Evolutionary conservation across 2,329 filamentous ascomycete species (phyloP).

Genomic region (Ophiosphaerella narmari): DNA sequence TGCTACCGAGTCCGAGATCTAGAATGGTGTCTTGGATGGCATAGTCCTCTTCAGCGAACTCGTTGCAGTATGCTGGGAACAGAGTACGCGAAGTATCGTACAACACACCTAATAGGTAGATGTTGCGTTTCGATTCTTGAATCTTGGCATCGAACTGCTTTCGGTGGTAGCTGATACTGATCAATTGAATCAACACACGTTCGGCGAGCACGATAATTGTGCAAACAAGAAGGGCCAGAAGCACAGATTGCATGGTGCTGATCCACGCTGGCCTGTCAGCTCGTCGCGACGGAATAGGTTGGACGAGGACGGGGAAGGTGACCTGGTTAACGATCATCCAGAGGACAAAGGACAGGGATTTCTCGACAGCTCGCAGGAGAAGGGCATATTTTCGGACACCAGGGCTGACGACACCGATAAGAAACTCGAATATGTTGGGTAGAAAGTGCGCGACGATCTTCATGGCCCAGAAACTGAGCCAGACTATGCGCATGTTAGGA

Average conservation of each 20-base stretch:
- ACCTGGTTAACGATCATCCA: slow-evolving; percentile 65
- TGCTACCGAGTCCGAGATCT: slow-evolving; percentile 66
- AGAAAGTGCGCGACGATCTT: slow-evolving; percentile 64
- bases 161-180: slow-evolving; percentile 84
- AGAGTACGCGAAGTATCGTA: slow-evolving; percentile 88
- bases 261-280: slow-evolving; percentile 51
- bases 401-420: slow-evolving; percentile 67
- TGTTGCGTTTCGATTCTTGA: slow-evolving; percentile 85
- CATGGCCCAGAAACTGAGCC: slow-evolving; percentile 66
- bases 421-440: slow-evolving; percentile 63
- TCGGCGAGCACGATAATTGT: slow-evolving; percentile 75
- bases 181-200: slow-evolving; percentile 78
- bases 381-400: slow-evolving; percentile 67
- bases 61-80: slow-evolving; percentile 89
- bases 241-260: slow-evolving; percentile 63
- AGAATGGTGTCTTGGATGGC: slow-evolving; percentile 75
- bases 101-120: slow-evolving; percentile 79
- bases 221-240: slow-evolving; percentile 70
- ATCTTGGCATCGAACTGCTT: slow-evolving; percentile 82
- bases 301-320: slow-evolving; percentile 58
- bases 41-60: slow-evolving; percentile 91
- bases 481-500: slow-evolving; percentile 47
- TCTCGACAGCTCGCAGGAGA: slow-evolving; percentile 62
- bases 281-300: slow-evolving; percentile 12
- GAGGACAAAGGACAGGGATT: slow-evolving; percentile 63